These are phyloP conservation scores for Mortierella sp. DNA, from an alignment of 371 early-diverging fungal species.

Conservation along the genomic window DNA sequence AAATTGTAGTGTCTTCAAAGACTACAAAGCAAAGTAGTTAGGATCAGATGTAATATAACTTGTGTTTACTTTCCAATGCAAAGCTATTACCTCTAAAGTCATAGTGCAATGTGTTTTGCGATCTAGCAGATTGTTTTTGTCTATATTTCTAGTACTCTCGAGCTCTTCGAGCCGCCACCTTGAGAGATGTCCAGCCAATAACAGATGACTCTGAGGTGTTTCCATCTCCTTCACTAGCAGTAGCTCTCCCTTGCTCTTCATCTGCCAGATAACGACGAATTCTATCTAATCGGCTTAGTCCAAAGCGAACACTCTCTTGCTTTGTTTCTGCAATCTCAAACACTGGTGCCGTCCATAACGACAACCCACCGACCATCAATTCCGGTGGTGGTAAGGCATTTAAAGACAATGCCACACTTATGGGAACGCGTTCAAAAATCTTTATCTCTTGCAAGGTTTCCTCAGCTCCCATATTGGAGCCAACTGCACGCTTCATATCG, in stretches of 20 bases:
- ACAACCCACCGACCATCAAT: not conserved
- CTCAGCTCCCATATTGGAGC: not conserved
- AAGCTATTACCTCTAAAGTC: not conserved
- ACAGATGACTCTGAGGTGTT: not conserved
- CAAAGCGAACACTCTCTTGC: constrained; percentile 23
- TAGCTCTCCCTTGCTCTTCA: not conserved
- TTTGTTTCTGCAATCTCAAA: constrained; percentile 35
- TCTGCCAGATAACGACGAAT: constrained; percentile 11
- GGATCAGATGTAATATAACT: not conserved
- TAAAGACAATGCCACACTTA: constrained; percentile 6
- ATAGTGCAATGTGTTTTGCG: not conserved
- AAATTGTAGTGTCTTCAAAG: not conserved
- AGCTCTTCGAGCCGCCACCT: constrained; percentile 28
- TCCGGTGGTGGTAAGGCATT: not conserved
- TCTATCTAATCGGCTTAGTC: constrained; percentile 23
- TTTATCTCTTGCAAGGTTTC: constrained; percentile 5
- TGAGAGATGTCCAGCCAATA: constrained; percentile 37
- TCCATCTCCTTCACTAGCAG: not conserved
- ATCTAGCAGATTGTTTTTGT: not conserved
- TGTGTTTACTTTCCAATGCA: not conserved
- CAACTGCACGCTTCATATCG: constrained; percentile 42
- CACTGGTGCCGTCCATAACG: constrained; percentile 40
- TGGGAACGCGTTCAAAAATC: constrained; percentile 32
- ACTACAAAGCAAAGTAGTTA: not conserved
- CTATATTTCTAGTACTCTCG: constrained; percentile 13